Evolutionary conservation across 192 early-diverging fungal species (phyloP), one percentile per base, ranked within the genome.

Genomic region (Ambispora gerdemannii): DNA sequence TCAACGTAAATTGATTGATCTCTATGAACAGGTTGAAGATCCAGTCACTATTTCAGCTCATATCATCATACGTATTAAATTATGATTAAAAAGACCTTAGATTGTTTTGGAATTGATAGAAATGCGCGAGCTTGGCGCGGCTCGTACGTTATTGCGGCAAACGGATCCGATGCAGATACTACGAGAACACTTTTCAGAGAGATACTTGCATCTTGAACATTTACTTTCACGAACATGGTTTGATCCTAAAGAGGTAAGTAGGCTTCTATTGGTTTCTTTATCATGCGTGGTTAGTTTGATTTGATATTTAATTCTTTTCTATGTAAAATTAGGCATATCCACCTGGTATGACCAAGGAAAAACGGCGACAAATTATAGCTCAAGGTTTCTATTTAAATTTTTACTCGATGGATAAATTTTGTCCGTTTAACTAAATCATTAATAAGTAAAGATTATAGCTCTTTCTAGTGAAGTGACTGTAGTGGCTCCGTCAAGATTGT

Each of bases 131-230:
- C 76, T 92, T 3, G 87, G 84, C 7, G 92, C 94, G 13, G 95
- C 94, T 1, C 80, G 93, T 20, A 90, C 88, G 1, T 75, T 97
- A 49, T 75, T 98, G 69, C 78, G 92, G 38, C 91, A 96, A 67
- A 97, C 95, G 0, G 94, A 95, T 43, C 90, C 95, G 2, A 94
- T 95, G 91, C 88, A 96, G 65, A 52, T 90, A 28, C 73, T 97
- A 51, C 86, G 89, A 28, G 84, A 89, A 7, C 74, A 81, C 13
- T 81, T 89, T 47, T 88, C 90, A 1, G 94, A 96, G 15, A 83
- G 93, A 34, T 95, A 95, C 71, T 75, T 93, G 27, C 83, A 86
- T 24, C 74, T 98, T 13, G 96, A 97, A 75, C 81, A 88, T 56
- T 74, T 95, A 15, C 70, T 97, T 24, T 89, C 92, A 0, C 69